A percentile compares a stretch with the other conserved stretches of the same genome.
phyloP scores from a whole-genome alignment of 192 early-diverging fungal species.

The Funneliformis mosseae region DNA sequence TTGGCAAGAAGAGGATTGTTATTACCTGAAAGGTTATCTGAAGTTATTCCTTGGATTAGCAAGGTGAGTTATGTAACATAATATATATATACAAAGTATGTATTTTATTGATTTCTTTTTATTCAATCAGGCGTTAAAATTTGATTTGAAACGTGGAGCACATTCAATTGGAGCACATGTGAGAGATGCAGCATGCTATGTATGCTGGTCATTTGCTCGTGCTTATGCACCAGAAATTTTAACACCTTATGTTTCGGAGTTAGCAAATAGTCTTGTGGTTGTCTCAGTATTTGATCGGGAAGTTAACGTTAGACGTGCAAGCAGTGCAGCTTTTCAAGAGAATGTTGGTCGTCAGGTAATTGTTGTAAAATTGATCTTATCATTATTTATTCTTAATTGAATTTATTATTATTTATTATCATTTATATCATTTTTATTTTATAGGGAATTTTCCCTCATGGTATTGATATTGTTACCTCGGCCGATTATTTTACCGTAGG shows the following conservation, averaged over 20 bases:
- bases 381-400: not conserved
- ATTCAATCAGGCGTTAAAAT: constrained; percentile 68
- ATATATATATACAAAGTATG: not conserved
- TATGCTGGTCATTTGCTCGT: constrained; percentile 96
- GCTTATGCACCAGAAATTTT: constrained; percentile 79
- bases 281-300: constrained; percentile 92
- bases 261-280: constrained; percentile 79
- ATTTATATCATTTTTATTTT: constrained; percentile 7
- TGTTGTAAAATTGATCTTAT: not conserved
- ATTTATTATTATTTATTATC: not conserved
- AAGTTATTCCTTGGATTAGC: constrained; percentile 81
- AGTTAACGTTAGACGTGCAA: constrained; percentile 88
- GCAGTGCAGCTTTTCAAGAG: constrained; percentile 96
- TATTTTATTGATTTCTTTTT: not conserved
- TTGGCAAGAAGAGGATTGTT: constrained; percentile 85
- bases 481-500: constrained; percentile 95
- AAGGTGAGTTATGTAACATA: constrained; percentile 38
- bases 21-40: constrained; percentile 66
- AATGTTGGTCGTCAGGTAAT: constrained; percentile 87
- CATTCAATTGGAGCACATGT: constrained; percentile 94
- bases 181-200: constrained; percentile 95
- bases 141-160: constrained; percentile 86
- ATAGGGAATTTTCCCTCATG: constrained; percentile 87
- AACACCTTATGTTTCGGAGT: constrained; percentile 57
- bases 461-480: constrained; percentile 86